Evolutionary conservation across 495 filamentous ascomycete genomes (phyloP).

Genomic region (Penicillium herquei): DNA sequence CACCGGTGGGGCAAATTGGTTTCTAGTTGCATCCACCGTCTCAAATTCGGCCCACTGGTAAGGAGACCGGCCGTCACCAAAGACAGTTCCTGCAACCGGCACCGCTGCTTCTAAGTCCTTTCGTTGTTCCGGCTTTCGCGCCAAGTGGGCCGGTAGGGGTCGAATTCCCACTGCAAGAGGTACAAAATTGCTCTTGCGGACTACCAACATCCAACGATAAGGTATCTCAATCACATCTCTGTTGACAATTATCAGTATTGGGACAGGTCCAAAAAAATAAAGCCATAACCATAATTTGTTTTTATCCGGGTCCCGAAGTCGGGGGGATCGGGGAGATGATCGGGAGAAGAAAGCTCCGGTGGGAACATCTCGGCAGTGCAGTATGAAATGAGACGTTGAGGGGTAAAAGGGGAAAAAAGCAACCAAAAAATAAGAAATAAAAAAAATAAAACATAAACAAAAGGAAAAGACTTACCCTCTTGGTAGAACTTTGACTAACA

Average conservation of each 20-base stretch:
- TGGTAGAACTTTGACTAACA: constrained; percentile 83
- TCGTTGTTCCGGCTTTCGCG: constrained; percentile 45
- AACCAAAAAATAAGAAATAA: constrained; percentile 6
- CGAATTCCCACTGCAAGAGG: constrained; percentile 55
- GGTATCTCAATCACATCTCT: constrained; percentile 54
- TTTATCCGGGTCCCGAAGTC: constrained; percentile 2
- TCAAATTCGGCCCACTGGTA: constrained; percentile 85
- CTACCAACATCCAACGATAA: constrained; percentile 54
- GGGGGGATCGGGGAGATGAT: not conserved
- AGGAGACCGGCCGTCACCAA: constrained; percentile 54
- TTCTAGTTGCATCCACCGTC: constrained; percentile 45
- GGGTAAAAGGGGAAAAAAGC: constrained; percentile 3
- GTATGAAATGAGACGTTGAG: not conserved
- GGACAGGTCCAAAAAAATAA: constrained; percentile 1
- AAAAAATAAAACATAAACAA: constrained; percentile 12
- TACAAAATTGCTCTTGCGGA: constrained; percentile 51
- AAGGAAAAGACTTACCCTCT: constrained; percentile 67
- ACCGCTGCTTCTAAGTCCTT: constrained; percentile 48
- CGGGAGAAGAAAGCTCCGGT: constrained; percentile 9
- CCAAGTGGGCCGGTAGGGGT: constrained; percentile 57
- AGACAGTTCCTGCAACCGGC: constrained; percentile 57
- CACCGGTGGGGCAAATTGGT: constrained; percentile 48
- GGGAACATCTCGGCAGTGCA: not conserved
- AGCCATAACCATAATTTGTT: too few species aligned
- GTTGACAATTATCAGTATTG: constrained; percentile 26